A percentile compares a stretch with the other conserved stretches of the same genome.
phyloP scores from a whole-genome alignment of 176 grass and related monocot species.

The Phoenix roebelenii region DNA sequence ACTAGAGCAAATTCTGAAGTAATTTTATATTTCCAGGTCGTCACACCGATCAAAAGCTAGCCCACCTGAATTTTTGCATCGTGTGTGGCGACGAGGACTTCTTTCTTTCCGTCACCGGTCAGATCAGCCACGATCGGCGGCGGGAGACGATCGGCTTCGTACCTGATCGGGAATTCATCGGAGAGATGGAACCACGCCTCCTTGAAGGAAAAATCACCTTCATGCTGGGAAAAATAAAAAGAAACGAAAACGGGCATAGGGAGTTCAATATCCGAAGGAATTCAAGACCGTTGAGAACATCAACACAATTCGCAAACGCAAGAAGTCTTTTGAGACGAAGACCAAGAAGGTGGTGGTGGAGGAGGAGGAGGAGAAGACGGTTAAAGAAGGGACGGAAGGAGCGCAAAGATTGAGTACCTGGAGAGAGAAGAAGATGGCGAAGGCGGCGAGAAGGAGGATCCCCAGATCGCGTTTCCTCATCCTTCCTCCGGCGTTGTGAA shows the following conservation, averaged over 20 bases:
- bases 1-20: no score
- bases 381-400: background rate
- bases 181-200: conserved; percentile 91
- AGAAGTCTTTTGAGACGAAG: no score
- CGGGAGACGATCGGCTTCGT: conserved; percentile 77
- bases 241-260: no score
- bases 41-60: no score
- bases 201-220: conserved; percentile 79
- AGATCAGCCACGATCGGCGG: conserved; percentile 81
- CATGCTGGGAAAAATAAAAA: conserved; percentile 30
- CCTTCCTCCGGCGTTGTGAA: background rate
- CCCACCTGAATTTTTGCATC: conserved; percentile 82
- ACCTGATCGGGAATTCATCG: conserved; percentile 80
- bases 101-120: conserved; percentile 75
- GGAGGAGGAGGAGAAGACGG: no score
- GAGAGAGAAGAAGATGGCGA: conserved; percentile 95
- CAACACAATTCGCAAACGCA: background rate
- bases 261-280: no score
- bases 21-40: no score
- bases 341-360: no score
- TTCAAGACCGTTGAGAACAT: no score
- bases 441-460: conserved; percentile 82
- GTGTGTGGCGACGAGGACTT: conserved; percentile 85
- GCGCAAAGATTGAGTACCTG: conserved; percentile 21
- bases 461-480: conserved; percentile 91